Base-by-base conservation (phyloP, 73 alveolate genomes). In the Paramecium sexaurelia region DNA sequence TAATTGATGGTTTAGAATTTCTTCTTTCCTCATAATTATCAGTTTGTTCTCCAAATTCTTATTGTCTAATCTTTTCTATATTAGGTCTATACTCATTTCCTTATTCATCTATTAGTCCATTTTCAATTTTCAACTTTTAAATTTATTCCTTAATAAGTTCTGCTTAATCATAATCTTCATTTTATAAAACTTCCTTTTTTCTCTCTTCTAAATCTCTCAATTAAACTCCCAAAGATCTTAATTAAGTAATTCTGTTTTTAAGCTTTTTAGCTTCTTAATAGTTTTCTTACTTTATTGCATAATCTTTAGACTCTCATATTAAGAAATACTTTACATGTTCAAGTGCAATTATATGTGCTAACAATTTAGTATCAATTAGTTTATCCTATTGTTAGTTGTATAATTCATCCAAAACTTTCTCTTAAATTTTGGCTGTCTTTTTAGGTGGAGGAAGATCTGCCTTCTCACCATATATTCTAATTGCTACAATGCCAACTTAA, bases 121-220 rank as follows among this genome's bases (percentile, higher is more conserved):
- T 41, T 20, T 78, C 90, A 20, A 24, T 43, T 43, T 78, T 78
- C n/a, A 78, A 11, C 19, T 78, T 39, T 20, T 41, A 1, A 10
- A 78, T 78, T 43, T 78, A 6, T 2, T 78, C 90, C 19, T 78
- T 78, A 6, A 78, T 29, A 19, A 11, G 13, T 29, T 22, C 47
- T 1, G 90, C 90, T 45, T 39, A 45, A 40, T 92, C 96, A 73
- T 69, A 92, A 45, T 92, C 96, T 24, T 92, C 96, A 88, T 87
- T 92, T 19, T 88, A 87, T n/a, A 92, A 67, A 15, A 94, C 92
- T 33, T 69, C 89, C 47, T 89, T 92, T 73, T 92, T 92, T 19
- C 68, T 39, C 19, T 92, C 92, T 40, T 55, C 88, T 13, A 92
- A 51, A 36, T 92, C 73, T 19, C 47, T 32, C 22, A 71, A 39